Conservation (phyloP, 257 asterid genomes). For the Eustoma russellianum region DNA sequence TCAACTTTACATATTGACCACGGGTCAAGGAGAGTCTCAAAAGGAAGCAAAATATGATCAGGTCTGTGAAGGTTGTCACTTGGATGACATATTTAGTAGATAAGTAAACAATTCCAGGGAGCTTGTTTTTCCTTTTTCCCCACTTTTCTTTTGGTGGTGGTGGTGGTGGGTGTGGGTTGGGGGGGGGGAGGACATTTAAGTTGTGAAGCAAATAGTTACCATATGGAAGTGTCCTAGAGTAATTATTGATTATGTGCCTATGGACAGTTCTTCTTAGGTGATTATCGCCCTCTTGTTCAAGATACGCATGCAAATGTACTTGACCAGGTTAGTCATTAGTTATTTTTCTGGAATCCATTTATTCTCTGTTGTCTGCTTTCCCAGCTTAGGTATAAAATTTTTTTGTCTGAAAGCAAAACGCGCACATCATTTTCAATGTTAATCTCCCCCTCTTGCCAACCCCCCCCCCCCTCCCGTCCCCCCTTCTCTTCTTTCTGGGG, state of each 20-base stretch:
- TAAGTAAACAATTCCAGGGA: slow-evolving; percentile 4
- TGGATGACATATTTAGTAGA: slow-evolving; percentile 6
- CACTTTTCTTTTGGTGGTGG: too few species aligned
- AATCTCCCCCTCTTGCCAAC: too few species aligned
- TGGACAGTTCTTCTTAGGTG: slow-evolving; percentile 89
- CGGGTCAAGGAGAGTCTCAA: slow-evolving; percentile 97
- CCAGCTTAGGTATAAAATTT: slow-evolving; percentile 1
- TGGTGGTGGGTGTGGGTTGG: too few species aligned
- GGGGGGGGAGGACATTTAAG: too few species aligned
- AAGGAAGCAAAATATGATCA: slow-evolving; percentile 89
- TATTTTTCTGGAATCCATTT: not conserved
- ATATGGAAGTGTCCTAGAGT: not conserved
- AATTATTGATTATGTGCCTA: slow-evolving; percentile 12
- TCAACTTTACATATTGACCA: slow-evolving; percentile 70
- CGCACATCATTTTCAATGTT: too few species aligned
- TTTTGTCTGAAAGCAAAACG: too few species aligned
- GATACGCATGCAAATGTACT: slow-evolving; percentile 92
- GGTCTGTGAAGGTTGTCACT: slow-evolving; percentile 28
- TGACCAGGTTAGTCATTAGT: slow-evolving; percentile 58
- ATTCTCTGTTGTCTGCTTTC: slow-evolving; percentile 2
- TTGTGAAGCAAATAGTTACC: too few species aligned
- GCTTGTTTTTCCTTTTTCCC: not conserved
- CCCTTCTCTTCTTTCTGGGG: too few species aligned
- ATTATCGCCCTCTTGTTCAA: slow-evolving; percentile 89
- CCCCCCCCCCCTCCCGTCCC: too few species aligned